Base-by-base conservation (phyloP, 2,329 filamentous ascomycete species). In the Talaromyces sp. region DNA sequence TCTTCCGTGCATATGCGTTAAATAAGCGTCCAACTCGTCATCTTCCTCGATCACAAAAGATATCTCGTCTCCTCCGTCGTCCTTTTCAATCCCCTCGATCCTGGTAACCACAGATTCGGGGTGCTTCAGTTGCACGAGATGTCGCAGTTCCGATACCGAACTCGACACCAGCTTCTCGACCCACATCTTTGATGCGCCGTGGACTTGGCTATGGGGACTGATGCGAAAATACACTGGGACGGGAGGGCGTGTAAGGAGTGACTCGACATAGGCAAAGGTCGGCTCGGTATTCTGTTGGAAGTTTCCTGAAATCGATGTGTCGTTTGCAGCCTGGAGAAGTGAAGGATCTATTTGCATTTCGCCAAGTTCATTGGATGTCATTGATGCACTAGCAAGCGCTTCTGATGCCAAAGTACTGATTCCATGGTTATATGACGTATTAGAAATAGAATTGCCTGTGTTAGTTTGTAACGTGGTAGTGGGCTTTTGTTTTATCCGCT, bases 151-250 rank as follows among this genome's bases (percentile, higher is more conserved):
- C 9, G 80, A 76, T 5, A 92, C 71, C 1, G 86, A 85, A 4
- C 81, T 79, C 1, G 80, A 75, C 10, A 77, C 76, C 54, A 93
- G 73, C 14, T 86, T 87, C 35, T 82, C 84, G 49, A 90, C 82
- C 88, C 89, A 93, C 43, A 77, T 66, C 78, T 81, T 66, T 71
- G 71, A 55, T 71, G 75, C 63, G 70, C 72, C 61, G 69, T 80
- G 62, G 35, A 87, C 78, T 13, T 79, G 81, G 3, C 87, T 89
- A n/a, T 81, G 79, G 0, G 84, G 82, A 65, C 89, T 84, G 5
- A 90, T 80, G n/a, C 87, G 85, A 65, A 93, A 83, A 74, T 86
- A 91, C 13, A 89, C 82, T 2, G 86, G 81, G 49, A 86, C 82
- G 2, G 82, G 67, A 31, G 74, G 58, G 10, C 69, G 24, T 31